Evolutionary conservation across 176 grass and related monocot genomes (phyloP).

Genomic region (Microstegium vimineum): DNA sequence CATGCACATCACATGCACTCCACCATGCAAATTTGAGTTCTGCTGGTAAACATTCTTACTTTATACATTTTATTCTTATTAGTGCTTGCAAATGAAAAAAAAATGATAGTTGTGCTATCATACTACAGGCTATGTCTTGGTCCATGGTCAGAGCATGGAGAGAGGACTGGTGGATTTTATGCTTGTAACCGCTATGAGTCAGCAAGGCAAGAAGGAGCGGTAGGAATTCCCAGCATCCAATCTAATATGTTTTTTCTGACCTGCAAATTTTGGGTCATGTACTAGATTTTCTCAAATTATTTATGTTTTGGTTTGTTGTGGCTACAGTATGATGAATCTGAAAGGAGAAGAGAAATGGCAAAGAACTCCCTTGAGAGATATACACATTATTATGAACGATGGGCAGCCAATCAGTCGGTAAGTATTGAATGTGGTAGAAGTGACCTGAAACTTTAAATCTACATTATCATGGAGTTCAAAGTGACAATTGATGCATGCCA

Average conservation of each 20-base stretch:
- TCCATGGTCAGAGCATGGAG: constrained; percentile 95
- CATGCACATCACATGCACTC: constrained; percentile 99
- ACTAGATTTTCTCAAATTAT: constrained; percentile 1
- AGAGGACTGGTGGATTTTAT: constrained; percentile 98
- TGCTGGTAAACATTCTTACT: constrained; percentile 72
- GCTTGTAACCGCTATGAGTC: constrained; percentile 98
- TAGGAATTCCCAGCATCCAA: constrained; percentile 47
- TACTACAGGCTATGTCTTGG: constrained; percentile 91
- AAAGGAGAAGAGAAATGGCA: constrained; percentile 99
- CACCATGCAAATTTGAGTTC: constrained; percentile 99
- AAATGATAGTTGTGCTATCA: constrained; percentile 7
- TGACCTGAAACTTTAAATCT: constrained; percentile 2
- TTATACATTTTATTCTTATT: constrained; percentile 27
- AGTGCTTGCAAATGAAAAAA: not conserved
- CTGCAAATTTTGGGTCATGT: not conserved
- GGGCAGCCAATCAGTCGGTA: constrained; percentile 99
- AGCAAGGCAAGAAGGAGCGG: constrained; percentile 99
- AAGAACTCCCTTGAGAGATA: constrained; percentile 99
- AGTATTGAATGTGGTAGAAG: constrained; percentile 17
- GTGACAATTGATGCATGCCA: not conserved
- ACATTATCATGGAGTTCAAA: not conserved
- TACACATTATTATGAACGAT: constrained; percentile 99
- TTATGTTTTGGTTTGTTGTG: constrained; percentile 22
- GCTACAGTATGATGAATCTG: constrained; percentile 96
- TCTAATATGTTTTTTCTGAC: constrained; percentile 5